These are phyloP conservation scores for Hygrophorus russula DNA, from an alignment of 768 basidiomycete species.

Conservation along the genomic window DNA sequence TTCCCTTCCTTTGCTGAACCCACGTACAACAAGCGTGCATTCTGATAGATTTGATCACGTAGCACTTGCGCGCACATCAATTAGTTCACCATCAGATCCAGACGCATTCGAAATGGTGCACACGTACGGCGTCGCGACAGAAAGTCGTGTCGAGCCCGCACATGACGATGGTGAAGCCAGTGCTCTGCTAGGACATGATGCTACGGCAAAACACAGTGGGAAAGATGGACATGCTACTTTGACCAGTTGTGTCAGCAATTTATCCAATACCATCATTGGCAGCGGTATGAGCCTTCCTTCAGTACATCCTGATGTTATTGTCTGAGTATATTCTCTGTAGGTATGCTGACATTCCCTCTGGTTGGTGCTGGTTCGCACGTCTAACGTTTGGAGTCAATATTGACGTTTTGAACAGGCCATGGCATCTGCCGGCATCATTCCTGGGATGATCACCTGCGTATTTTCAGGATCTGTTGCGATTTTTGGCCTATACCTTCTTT, in stretches of 20 bases:
- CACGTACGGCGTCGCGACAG: slow-evolving; percentile 49
- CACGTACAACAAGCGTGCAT: background rate
- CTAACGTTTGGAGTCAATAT: slow-evolving; percentile 4
- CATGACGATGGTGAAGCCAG: slow-evolving; percentile 34
- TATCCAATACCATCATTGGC: slow-evolving; percentile 87
- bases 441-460: slow-evolving; percentile 80
- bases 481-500: slow-evolving; percentile 85
- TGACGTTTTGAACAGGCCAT: slow-evolving; percentile 48
- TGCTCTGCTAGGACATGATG: slow-evolving; percentile 45
- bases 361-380: slow-evolving; percentile 21
- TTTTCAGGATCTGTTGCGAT: slow-evolving; percentile 67
- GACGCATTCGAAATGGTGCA: slow-evolving; percentile 52
- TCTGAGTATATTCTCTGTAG: slow-evolving; percentile 23
- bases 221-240: slow-evolving; percentile 61
- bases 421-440: slow-evolving; percentile 82
- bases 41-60: too few relatives aligned
- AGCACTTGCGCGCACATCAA: too few relatives aligned
- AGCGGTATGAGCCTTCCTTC: slow-evolving; percentile 41
- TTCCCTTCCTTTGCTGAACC: background rate
- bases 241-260: slow-evolving; percentile 61
- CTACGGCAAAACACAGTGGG: slow-evolving; percentile 5
- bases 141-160: slow-evolving; percentile 20
- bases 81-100: slow-evolving; percentile 10
- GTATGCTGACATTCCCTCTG: slow-evolving; percentile 84
- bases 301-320: slow-evolving; percentile 4